phyloP scores from a whole-genome alignment of 2,329 filamentous ascomycete genomes.

The Lanzia echinophila region DNA sequence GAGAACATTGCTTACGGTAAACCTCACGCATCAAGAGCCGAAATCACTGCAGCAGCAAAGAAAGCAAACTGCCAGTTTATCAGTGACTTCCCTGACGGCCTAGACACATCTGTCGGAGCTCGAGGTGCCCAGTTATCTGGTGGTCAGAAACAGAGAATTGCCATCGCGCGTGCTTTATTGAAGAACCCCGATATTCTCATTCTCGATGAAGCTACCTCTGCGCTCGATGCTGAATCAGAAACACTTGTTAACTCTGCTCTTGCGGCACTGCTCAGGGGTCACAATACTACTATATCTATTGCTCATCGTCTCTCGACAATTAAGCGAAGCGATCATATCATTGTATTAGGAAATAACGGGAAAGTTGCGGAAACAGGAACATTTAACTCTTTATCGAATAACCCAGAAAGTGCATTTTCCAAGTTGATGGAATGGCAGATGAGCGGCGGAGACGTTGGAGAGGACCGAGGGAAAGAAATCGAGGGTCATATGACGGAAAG shows the following conservation, averaged over 20 bases:
- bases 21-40: slow-evolving; percentile 66
- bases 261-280: slow-evolving; percentile 69
- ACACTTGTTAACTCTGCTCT: slow-evolving; percentile 92
- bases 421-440: slow-evolving; percentile 99
- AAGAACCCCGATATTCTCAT: slow-evolving; percentile 97
- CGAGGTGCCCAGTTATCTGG: slow-evolving; percentile 90
- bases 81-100: slow-evolving; percentile 88
- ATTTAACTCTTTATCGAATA: slow-evolving; percentile 67
- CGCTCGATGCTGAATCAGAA: slow-evolving; percentile 92
- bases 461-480: slow-evolving; percentile 29
- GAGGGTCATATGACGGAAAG: slow-evolving; percentile 24
- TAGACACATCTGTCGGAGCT: slow-evolving; percentile 90
- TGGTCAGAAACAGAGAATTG: slow-evolving; percentile 95
- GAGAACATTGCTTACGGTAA: slow-evolving; percentile 91
- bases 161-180: slow-evolving; percentile 87
- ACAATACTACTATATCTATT: slow-evolving; percentile 96
- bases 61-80: slow-evolving; percentile 97
- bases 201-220: slow-evolving; percentile 92
- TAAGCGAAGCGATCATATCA: slow-evolving; percentile 89
- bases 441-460: slow-evolving; percentile 65
- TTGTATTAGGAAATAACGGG: slow-evolving; percentile 81
- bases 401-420: slow-evolving; percentile 77
- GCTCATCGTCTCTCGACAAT: slow-evolving; percentile 94
- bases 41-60: slow-evolving; percentile 80
- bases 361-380: slow-evolving; percentile 86